Conservation (phyloP, 2,329 filamentous ascomycete genomes). For the Trichophyton benhamiae region DNA sequence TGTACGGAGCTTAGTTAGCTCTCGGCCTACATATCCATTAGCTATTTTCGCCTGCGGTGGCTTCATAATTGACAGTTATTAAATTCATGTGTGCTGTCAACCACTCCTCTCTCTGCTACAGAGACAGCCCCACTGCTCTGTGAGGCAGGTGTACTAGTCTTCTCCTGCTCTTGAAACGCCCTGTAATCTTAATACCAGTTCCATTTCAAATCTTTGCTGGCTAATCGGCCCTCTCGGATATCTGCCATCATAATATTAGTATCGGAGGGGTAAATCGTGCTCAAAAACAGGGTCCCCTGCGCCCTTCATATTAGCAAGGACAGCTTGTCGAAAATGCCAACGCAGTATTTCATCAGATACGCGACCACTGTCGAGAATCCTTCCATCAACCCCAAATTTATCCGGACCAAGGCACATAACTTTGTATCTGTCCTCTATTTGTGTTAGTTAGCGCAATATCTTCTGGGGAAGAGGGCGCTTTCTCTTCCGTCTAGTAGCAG, state of each 20-base stretch:
- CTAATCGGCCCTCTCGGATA: not conserved
- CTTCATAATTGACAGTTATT: too few relatives aligned
- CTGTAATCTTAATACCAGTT: not conserved
- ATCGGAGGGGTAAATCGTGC: conserved; percentile 3
- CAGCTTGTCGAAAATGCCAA: conserved; percentile 14
- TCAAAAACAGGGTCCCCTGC: conserved; percentile 16
- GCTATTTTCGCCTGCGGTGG: too few relatives aligned
- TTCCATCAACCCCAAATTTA: conserved; percentile 10
- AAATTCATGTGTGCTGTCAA: too few relatives aligned
- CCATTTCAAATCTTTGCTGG: not conserved
- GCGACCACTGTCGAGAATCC: conserved; percentile 11
- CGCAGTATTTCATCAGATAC: not conserved
- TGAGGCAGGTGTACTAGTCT: not conserved
- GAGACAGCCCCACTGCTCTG: not conserved
- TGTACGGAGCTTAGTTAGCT: too few relatives aligned
- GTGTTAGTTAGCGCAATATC: conserved; percentile 3
- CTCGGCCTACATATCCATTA: too few relatives aligned
- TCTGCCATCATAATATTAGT: not conserved
- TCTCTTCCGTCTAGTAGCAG: not conserved
- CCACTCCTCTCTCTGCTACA: too few relatives aligned
- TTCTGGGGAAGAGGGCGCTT: not conserved
- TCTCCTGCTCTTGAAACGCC: not conserved
- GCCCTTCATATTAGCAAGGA: conserved; percentile 16
- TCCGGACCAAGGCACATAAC: conserved; percentile 7
- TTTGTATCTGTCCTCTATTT: conserved; percentile 13